These are phyloP conservation scores for Candida taoyuanica DNA, from an alignment of 805 yeast species.

Conservation along the genomic window DNA sequence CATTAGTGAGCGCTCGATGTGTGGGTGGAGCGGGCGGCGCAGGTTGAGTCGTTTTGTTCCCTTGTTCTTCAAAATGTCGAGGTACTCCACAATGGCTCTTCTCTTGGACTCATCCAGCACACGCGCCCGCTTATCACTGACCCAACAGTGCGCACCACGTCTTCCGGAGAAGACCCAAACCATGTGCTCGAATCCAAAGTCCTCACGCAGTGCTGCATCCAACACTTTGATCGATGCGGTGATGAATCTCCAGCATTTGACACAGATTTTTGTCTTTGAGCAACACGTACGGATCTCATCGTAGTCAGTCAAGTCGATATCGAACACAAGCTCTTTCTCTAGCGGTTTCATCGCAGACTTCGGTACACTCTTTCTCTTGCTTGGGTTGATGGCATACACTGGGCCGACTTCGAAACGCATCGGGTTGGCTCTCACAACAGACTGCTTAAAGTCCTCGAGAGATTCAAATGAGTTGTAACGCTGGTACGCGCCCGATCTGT, in stretches of 20 bases:
- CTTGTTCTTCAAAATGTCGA: conserved; percentile 65
- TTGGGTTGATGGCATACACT: conserved; percentile 82
- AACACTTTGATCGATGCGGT: conserved; percentile 76
- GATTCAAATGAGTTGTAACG: conserved; percentile 76
- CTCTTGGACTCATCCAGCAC: conserved; percentile 66
- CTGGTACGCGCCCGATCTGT: conserved; percentile 81
- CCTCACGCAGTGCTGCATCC: conserved; percentile 68
- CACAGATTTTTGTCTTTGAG: conserved; percentile 76
- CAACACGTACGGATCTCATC: conserved; percentile 94
- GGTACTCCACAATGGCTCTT: conserved; percentile 75
- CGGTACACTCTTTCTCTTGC: conserved; percentile 70
- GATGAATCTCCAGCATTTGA: conserved; percentile 90
- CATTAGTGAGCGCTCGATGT: conserved; percentile 68
- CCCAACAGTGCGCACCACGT: conserved; percentile 99
- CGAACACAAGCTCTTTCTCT: conserved; percentile 86
- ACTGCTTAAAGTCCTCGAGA: conserved; percentile 69
- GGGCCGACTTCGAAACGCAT: conserved; percentile 95
- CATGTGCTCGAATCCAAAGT: conserved; percentile 82
- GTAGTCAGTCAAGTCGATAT: conserved; percentile 97
- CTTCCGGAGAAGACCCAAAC: conserved; percentile 98
- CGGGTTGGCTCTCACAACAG: conserved; percentile 72
- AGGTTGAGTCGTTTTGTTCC: conserved; percentile 46
- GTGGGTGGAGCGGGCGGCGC: conserved; percentile 87
- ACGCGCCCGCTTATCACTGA: conserved; percentile 83
- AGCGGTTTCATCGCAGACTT: conserved; percentile 75